Evolutionary conservation across 306 rosid species (phyloP), one percentile per base, ranked within the genome.

Genomic region (Corylus americana): DNA sequence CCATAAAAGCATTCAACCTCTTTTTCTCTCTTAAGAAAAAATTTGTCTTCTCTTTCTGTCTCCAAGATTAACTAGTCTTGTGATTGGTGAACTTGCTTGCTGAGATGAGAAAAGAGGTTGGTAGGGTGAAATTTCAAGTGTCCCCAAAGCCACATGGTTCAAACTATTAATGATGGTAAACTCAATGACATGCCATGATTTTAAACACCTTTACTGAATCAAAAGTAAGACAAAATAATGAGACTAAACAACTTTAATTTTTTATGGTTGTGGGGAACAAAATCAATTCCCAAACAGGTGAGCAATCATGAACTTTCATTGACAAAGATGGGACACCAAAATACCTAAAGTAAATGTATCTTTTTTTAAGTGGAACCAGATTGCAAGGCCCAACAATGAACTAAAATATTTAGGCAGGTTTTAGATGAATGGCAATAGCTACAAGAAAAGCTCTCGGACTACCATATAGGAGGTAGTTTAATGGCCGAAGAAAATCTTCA

Each of bases 201-300:
- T 59, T 87, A 88, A 84, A 87, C 90, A 74, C 81, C 91, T 90
- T 91, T 91, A 78, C 83, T 86, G 87, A 90, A 82, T 83, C 90
- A 87, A 94, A 92, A 91, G 95, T 77, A 67, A 84, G 82, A 85
- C 93, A 83, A 89, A 81, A 90, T 89, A 76, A 92, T 90, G 89
- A 90, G 89, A 83, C 72, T 76, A 78, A 91, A 76, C 83, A 59
- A 80, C 91, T 90, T 86, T 86, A 78, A 45, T 84, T 88, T 84
- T 88, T 86, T 83, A 79, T 87, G 84, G 76, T 84, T 92, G 97
- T 94, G 97, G 97, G 98, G 97, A 88, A 69, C 94, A 90, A 88
- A 88, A 88, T 90, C 90, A 86, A 88, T 90, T 81, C 84, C 84
- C 86, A 86, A 86, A 87, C 94, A 88, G 87, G 88, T 76, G 64